phyloP scores from a whole-genome alignment of 768 basidiomycete species.

The Dioszegia aurantiaca region DNA sequence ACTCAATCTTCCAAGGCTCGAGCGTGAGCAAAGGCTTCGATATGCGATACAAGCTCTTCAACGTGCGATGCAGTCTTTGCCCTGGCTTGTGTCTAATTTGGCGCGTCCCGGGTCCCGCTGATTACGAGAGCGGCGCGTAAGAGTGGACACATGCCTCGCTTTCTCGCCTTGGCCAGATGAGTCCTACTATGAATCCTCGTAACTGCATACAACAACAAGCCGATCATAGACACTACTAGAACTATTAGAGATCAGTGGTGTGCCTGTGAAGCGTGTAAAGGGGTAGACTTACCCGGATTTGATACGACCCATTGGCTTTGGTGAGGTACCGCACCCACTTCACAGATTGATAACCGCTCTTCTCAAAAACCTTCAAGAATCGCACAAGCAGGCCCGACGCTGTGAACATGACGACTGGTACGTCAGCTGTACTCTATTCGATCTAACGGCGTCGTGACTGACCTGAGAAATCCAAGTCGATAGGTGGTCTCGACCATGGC shows the following conservation, averaged over 20 bases:
- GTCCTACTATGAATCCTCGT: too few species aligned
- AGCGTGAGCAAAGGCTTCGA: too few species aligned
- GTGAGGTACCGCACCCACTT: slow-evolving; percentile 96
- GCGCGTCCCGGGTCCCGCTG: too few species aligned
- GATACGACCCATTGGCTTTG: slow-evolving; percentile 88
- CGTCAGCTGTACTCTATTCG: slow-evolving; percentile 10
- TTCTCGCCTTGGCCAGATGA: too few species aligned
- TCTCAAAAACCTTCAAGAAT: slow-evolving; percentile 98
- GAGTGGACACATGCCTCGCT: too few species aligned
- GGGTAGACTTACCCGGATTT: slow-evolving; percentile 72
- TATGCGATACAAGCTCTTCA: too few species aligned
- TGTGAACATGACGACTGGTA: slow-evolving; percentile 89
- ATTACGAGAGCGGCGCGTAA: too few species aligned
- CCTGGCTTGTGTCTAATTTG: too few species aligned
- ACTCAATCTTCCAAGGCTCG: too few species aligned
- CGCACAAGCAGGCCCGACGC: slow-evolving; percentile 92
- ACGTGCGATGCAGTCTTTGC: too few species aligned
- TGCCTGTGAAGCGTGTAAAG: not conserved
- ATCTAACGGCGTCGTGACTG: slow-evolving; percentile 9
- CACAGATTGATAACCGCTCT: slow-evolving; percentile 85
- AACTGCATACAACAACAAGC: not conserved
- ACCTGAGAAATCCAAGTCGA: slow-evolving; percentile 87
- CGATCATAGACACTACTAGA: slow-evolving; percentile 2
- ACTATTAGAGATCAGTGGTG: not conserved
- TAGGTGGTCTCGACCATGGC: slow-evolving; percentile 96